These are phyloP conservation scores for Leccinum obscurum DNA, from an alignment of 768 basidiomycete genomes.

Conservation along the genomic window DNA sequence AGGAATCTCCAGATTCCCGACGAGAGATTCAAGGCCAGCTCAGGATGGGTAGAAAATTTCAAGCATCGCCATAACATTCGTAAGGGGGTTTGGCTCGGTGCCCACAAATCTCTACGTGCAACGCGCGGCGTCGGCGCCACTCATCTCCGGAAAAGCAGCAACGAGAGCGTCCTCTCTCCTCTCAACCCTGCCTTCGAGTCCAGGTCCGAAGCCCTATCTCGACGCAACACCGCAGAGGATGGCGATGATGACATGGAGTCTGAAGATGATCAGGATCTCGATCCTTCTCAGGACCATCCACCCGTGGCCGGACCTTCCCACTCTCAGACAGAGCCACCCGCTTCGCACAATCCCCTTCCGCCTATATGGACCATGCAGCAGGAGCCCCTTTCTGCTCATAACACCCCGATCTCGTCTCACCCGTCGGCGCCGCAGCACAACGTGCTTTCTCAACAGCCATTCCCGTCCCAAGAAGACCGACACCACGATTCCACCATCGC, in stretches of 20 bases:
- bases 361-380: slow-evolving; percentile 36
- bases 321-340: slow-evolving; percentile 25
- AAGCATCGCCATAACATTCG: slow-evolving; percentile 79
- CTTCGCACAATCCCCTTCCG: slow-evolving; percentile 33
- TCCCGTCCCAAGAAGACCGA: slow-evolving; percentile 27
- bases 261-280: slow-evolving; percentile 34
- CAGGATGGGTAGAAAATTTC: slow-evolving; percentile 92
- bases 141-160: slow-evolving; percentile 39
- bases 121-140: slow-evolving; percentile 32
- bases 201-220: slow-evolving; percentile 30
- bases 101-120: slow-evolving; percentile 36
- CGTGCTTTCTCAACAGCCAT: slow-evolving; percentile 32
- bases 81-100: slow-evolving; percentile 56
- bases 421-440: slow-evolving; percentile 30
- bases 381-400: slow-evolving; percentile 27
- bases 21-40: slow-evolving; percentile 87
- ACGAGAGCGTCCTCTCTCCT: slow-evolving; percentile 38
- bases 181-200: slow-evolving; percentile 41
- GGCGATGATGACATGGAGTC: slow-evolving; percentile 39
- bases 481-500: slow-evolving; percentile 28
- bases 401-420: slow-evolving; percentile 34
- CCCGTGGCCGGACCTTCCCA: slow-evolving; percentile 31
- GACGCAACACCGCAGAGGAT: slow-evolving; percentile 33
- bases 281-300: slow-evolving; percentile 26
- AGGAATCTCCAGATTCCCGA: slow-evolving; percentile 53